These are phyloP conservation scores for Chrysoporthe austroafricana DNA, from an alignment of 2,329 filamentous ascomycete genomes.

Conservation along the genomic window DNA sequence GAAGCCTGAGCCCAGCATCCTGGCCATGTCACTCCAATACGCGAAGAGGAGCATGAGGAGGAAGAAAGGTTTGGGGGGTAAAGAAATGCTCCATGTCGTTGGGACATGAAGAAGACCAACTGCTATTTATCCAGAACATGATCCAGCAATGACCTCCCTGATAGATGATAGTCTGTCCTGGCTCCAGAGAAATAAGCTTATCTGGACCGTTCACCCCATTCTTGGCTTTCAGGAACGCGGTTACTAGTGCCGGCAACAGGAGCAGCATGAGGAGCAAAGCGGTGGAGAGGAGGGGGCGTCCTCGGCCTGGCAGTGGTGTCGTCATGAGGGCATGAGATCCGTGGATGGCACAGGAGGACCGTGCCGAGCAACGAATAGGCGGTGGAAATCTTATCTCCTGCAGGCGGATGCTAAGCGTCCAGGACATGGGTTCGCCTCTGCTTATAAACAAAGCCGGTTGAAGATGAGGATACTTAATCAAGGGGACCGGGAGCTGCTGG, in stretches of 20 bases:
- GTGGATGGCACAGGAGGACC: neutral
- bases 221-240: neutral
- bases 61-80: neutral
- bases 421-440: neutral
- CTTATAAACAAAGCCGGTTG: neutral
- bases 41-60: neutral
- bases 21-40: neutral
- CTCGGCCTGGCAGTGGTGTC: slow-evolving; percentile 7
- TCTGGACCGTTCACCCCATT: neutral
- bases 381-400: slow-evolving; percentile 9
- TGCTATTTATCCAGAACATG: neutral
- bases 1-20: slow-evolving; percentile 11
- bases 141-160: slow-evolving; percentile 5
- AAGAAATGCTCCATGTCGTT: slow-evolving; percentile 1
- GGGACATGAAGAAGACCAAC: neutral
- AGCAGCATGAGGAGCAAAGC: neutral
- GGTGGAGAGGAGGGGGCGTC: neutral
- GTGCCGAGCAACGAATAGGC: slow-evolving; percentile 9
- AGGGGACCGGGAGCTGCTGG: neutral
- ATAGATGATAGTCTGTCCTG: neutral
- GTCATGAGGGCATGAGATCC: slow-evolving; percentile 6
- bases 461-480: neutral
- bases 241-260: slow-evolving; percentile 7
- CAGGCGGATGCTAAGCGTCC: neutral
- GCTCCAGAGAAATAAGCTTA: slow-evolving; percentile 3